Evolutionary conservation across 164 flowering plant species (phyloP).

Genomic region (Cinnamomum micranthum): DNA sequence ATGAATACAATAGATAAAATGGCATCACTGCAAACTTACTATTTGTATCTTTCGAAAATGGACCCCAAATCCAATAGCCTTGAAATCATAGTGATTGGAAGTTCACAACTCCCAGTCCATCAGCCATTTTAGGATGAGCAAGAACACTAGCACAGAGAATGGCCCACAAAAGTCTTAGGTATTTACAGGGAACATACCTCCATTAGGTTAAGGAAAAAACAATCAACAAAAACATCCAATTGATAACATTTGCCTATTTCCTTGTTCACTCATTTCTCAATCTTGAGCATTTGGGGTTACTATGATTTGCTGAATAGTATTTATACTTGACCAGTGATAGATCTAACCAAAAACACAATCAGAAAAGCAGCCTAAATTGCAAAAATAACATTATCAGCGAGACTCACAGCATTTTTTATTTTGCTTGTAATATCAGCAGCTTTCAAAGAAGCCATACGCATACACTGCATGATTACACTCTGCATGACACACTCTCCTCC

Average conservation of each 20-base stretch:
- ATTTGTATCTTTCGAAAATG: no score
- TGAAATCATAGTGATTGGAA: neutral
- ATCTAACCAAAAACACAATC: neutral
- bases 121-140: neutral
- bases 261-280: neutral
- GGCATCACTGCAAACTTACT: no score
- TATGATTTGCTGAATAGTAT: neutral
- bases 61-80: neutral
- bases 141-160: neutral
- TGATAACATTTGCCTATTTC: neutral
- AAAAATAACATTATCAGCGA: slow-evolving; percentile 5
- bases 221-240: neutral
- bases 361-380: neutral
- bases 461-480: slow-evolving; percentile 78
- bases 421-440: slow-evolving; percentile 76
- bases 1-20: no score
- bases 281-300: neutral
- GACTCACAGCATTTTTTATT: slow-evolving; percentile 76
- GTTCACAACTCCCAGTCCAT: neutral
- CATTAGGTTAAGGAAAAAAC: no score
- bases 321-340: neutral
- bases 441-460: slow-evolving; percentile 73
- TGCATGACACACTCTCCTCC: slow-evolving; percentile 83
- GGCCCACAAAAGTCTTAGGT: no score
- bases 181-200: no score